phyloP scores from a whole-genome alignment of 176 grass and related monocot species.

The Oryza nivara region DNA sequence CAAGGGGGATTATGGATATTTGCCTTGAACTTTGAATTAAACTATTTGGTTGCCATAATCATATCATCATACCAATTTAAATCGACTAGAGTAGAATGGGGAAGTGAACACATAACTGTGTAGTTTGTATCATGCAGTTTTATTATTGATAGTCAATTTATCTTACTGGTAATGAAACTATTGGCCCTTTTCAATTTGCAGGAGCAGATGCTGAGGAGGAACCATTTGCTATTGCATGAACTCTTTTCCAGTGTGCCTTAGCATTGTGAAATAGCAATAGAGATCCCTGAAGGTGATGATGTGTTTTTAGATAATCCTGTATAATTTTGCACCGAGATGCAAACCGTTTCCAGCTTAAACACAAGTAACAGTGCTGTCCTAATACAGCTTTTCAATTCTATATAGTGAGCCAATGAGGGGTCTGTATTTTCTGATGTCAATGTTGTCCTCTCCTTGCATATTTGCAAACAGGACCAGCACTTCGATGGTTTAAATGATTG shows the following conservation, averaged over 20 bases:
- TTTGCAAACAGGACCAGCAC: background rate
- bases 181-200: conserved; percentile 35
- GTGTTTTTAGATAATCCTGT: background rate
- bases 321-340: background rate
- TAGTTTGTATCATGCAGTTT: background rate
- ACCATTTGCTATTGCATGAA: conserved; percentile 34
- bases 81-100: background rate
- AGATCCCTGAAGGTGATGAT: conserved; percentile 12
- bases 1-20: background rate
- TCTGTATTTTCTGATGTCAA: background rate
- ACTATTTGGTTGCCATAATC: background rate
- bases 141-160: background rate
- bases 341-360: background rate
- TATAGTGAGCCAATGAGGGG: background rate
- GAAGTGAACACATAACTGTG: background rate
- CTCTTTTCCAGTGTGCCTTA: background rate
- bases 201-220: conserved; percentile 35
- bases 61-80: background rate
- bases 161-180: background rate
- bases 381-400: background rate
- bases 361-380: background rate
- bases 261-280: conserved; percentile 12
- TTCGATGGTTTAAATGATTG: background rate
- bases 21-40: background rate
- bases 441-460: background rate